phyloP scores from a whole-genome alignment of 176 grass and related monocot genomes.

The Miscanthus lutarioriparius region DNA sequence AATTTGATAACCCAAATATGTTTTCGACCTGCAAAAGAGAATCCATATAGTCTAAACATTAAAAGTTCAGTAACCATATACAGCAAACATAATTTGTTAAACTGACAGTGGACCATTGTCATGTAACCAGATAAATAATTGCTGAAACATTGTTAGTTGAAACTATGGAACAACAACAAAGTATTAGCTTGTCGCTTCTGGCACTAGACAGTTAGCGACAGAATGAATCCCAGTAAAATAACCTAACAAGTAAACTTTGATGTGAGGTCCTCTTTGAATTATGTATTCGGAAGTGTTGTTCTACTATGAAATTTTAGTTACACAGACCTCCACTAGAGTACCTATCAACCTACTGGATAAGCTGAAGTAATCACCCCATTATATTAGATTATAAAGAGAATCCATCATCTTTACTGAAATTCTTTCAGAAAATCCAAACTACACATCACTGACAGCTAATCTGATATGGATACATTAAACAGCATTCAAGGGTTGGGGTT shows the following conservation, averaged over 20 bases:
- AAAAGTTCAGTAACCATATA: slow-evolving; percentile 22
- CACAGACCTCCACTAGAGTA: not conserved
- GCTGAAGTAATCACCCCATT: not conserved
- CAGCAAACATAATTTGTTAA: slow-evolving; percentile 1
- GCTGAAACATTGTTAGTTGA: not conserved
- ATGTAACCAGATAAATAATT: slow-evolving; percentile 13
- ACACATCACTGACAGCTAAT: too few relatives aligned
- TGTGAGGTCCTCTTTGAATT: not conserved
- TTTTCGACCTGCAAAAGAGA: slow-evolving; percentile 84
- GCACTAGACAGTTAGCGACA: not conserved
- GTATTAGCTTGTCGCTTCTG: not conserved
- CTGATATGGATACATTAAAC: too few relatives aligned
- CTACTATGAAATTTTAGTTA: not conserved
- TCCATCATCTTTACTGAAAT: not conserved
- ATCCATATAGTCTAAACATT: slow-evolving; percentile 4
- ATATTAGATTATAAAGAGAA: not conserved
- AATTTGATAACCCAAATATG: slow-evolving; percentile 88
- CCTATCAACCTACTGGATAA: not conserved
- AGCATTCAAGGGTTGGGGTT: too few relatives aligned
- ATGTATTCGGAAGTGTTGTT: slow-evolving; percentile 4
- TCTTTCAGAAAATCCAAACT: slow-evolving; percentile 10
- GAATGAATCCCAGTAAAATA: not conserved
- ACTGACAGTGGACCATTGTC: not conserved
- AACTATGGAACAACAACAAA: not conserved
- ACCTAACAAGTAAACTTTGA: not conserved